Evolutionary conservation across 1,284 basidiomycete genomes (phyloP), one percentile per base, ranked within the genome.

Genomic region (Sphagnurus paluster): DNA sequence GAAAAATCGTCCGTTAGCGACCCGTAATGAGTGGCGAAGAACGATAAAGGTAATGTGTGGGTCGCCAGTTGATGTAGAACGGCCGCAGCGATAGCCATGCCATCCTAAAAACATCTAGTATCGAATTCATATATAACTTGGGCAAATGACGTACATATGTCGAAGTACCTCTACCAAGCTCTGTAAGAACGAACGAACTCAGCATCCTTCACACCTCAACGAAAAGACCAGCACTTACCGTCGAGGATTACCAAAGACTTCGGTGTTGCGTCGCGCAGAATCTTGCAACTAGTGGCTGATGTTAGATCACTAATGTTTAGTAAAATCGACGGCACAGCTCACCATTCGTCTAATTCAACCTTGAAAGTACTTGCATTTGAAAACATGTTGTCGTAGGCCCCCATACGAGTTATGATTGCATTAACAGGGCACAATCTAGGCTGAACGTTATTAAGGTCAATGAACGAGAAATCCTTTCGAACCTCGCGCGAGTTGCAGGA

Each of bases 361-460:
- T 96, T 94, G 80, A 97, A 98, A 0, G 93, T 96, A 67, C 92
- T 94, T 0, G 93, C 82, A 56, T 90, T 90, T 2, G 92, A 89
- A 64, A 97, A 97, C 89, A 98, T 96, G 60, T 94, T 94, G 62
- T 98, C 94, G 63, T 96, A 95, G 2, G 97, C 97, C 14, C 97
- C 97, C 96, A 99, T 99, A 21, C 97, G 85, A 5, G 96, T 98
- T 49, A 97, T 81, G 57, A 99, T 98, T 19, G 89, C 77, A 64
- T 99, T 96, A 2, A 98, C 84, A 0, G 97, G 93, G 53, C 87
- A 87, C 39, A 99, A 65, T 26, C 88, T 92, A 46, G 29, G 34
- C 49, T 54, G 4, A 33, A 8, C 6, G 5, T 13, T 35, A 17
- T 29, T 3, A 46, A 10, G 3, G 2, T 30, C 39, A 20, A 29